Base-by-base conservation (phyloP, 768 basidiomycete species). In the Trametes punicea region DNA sequence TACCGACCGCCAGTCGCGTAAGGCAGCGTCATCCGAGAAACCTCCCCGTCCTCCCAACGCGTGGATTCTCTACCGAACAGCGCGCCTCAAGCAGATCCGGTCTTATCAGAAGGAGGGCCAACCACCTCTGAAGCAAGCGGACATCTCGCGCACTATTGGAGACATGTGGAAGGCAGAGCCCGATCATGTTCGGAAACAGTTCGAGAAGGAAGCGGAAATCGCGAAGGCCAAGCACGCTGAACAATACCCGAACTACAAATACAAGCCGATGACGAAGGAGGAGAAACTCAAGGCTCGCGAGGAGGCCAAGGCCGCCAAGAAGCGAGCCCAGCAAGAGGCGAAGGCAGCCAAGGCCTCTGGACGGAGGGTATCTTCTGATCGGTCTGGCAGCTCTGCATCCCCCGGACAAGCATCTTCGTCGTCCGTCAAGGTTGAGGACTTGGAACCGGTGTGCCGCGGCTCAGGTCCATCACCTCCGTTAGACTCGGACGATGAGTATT, bases 191-290 rank as follows among this genome's bases (percentile, higher is more conserved):
- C 25, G 39, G 13, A 18, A 25, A 9, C 23, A 56, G 25, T 65
- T 56, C 56, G 62, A 65, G 41, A 56, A 59, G 21, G 34, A 46
- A 1, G 64, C 64, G 2, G 62, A 56, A 8, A 47, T 64, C 20
- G 61, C 51, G 15, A 67, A 67, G 52, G 51, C 52, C 8, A 56
- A 67, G 55, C 69, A 70, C 56, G 21, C 39, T 21, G n/a, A 21
- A 30, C 29, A 23, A 51, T 67, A 68, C 41, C 69, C 69, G 1
- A 55, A 47, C 31, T 70, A 69, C 55, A 64, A 67, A 44, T 70
- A 64, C 51, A 44, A 61, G 9, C 69, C 69, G 8, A 53, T 49
- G 51, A 61, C 61, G 46, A 65, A 63, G 46, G 62, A 59, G 25
- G 53, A 64, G 20, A 65, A 65, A 44, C 56, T 53, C 1, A 44